phyloP scores from a whole-genome alignment of 805 yeast species.

The Wickerhamomyces tratensis region DNA sequence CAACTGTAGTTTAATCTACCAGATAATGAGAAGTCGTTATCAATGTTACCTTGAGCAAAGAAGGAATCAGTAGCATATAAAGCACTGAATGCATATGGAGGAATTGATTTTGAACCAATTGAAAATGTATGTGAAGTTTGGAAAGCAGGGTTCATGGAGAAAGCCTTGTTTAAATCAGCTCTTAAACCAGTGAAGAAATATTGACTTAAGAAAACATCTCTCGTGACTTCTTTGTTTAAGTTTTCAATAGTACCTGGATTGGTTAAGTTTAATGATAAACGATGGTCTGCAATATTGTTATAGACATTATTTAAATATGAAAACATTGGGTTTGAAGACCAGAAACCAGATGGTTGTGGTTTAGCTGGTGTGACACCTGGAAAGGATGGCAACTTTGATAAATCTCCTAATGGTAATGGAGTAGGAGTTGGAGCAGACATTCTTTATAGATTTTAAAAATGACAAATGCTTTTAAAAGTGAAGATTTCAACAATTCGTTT shows the following conservation, averaged over 20 bases:
- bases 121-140: constrained; percentile 93
- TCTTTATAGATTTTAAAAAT: not conserved
- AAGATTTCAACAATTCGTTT: no score
- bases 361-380: constrained; percentile 47
- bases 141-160: constrained; percentile 87
- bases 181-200: constrained; percentile 91
- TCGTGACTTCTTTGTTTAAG: constrained; percentile 84
- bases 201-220: constrained; percentile 86
- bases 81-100: constrained; percentile 87
- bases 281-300: constrained; percentile 61
- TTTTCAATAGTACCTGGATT: constrained; percentile 96
- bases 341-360: constrained; percentile 47
- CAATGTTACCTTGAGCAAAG: constrained; percentile 87
- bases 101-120: constrained; percentile 75
- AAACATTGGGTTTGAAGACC: constrained; percentile 80
- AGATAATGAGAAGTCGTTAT: constrained; percentile 73
- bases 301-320: constrained; percentile 72
- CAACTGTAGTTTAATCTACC: constrained; percentile 91
- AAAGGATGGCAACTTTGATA: constrained; percentile 51
- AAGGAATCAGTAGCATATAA: constrained; percentile 78
- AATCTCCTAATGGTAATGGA: constrained; percentile 47
- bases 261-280: constrained; percentile 69
- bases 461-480: no score
- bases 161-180: constrained; percentile 92
- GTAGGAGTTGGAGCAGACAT: constrained; percentile 30